Evolutionary conservation across 768 basidiomycete species (phyloP), one percentile per base, ranked within the genome.

Genomic region (Rhodotorula babjevae): DNA sequence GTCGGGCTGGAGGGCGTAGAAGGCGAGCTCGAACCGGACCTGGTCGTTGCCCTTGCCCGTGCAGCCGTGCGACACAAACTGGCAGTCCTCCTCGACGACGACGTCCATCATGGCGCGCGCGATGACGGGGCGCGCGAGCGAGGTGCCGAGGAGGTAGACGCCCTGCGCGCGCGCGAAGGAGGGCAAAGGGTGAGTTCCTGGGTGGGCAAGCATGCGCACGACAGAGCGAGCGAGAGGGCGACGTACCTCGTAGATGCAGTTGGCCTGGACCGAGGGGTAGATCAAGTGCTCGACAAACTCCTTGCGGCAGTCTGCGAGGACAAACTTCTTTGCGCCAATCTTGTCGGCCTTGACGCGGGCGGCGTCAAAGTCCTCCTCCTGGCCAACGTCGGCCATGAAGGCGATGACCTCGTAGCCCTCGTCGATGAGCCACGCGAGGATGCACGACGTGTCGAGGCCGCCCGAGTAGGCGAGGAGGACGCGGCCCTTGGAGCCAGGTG

Each of bases 21-120:
- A 99, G 1, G 96, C 93, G 67, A 98, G 88, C 80, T 99, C 96
- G 82, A 98, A 99, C 72, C 96, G 92, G 78, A 99, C 96, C 83
- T 99, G 96, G 82, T 99, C 96, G 82, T 99, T 99, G 65, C 96
- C 96, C 85, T 99, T 99, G 65, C 96, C 96, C 63, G 96, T 99
- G 86, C 96, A 99, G 36, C 96, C 96, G 82, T 98, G 96, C 36
- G 95, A 88, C 73, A 98, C 95, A 80, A 86, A 99, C 82, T 97
- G 92, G 91, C 96, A 99, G 62, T 89, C 89, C 82, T 97, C 93
- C 77, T 84, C 84, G 53, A 90, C 92, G 29, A 95, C 96, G 65
- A 90, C 84, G 50, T 89, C 89, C 71, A 99, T 98, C 96, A 99
- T 99, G 40, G 94, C 95, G 73, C 96, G 93, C 67, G 96, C 93